These are phyloP conservation scores for Xylaria polymorpha DNA, from an alignment of 2,329 filamentous ascomycete genomes.

Conservation along the genomic window DNA sequence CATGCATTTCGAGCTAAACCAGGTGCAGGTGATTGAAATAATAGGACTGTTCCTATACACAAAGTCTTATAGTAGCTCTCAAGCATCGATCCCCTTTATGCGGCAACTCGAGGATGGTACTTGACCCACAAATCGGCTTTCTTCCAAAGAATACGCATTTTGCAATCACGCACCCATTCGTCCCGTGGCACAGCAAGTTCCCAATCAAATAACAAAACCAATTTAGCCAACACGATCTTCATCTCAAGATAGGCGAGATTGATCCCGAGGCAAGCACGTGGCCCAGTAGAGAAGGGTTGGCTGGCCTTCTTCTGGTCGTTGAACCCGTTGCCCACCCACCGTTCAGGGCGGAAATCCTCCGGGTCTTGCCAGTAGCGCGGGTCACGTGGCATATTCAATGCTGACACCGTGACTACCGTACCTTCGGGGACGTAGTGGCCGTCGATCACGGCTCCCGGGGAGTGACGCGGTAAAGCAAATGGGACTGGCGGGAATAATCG, in stretches of 20 bases:
- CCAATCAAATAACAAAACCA: conserved; percentile 54
- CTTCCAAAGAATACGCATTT: conserved; percentile 49
- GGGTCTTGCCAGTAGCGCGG: conserved; percentile 39
- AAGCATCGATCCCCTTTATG: background rate
- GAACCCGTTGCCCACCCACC: conserved; percentile 41
- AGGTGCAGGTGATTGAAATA: background rate
- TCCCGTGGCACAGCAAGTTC: conserved; percentile 47
- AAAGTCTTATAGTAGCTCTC: background rate
- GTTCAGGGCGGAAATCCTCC: conserved; percentile 42
- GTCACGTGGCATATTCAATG: conserved; percentile 26
- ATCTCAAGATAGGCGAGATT: conserved; percentile 55
- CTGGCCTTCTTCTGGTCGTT: conserved; percentile 40
- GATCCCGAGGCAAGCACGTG: conserved; percentile 44
- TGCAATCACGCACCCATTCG: conserved; percentile 53
- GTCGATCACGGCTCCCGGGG: conserved; percentile 35
- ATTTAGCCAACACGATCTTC: conserved; percentile 52
- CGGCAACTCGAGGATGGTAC: conserved; percentile 31
- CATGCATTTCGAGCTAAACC: background rate
- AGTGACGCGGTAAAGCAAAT: conserved; percentile 45
- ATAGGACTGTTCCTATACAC: background rate
- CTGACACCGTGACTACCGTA: conserved; percentile 32
- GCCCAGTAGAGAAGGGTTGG: conserved; percentile 43
- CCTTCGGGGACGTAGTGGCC: conserved; percentile 41
- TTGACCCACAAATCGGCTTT: conserved; percentile 43
- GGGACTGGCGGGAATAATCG: background rate